Base-by-base conservation (phyloP, 345 rosid species). In the Gossypium turneri region DNA sequence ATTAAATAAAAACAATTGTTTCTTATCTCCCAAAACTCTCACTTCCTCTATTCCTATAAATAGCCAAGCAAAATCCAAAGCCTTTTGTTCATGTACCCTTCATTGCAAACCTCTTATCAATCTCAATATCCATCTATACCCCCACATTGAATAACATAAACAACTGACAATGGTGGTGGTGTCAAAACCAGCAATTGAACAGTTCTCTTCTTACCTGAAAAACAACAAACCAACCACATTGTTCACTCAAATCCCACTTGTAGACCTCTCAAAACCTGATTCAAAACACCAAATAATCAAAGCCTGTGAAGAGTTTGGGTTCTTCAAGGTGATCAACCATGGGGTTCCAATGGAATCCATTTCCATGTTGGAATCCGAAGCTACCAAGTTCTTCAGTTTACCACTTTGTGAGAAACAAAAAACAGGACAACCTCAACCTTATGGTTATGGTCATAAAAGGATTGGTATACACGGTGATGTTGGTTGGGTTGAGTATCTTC, bases 261-360 rank as follows among this genome's bases (percentile, higher is more conserved):
- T 86, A 6, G 89, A 86, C 78, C 77, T 86, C 29, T 79, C 84
- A 13, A 72, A 80, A 43, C 85, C 84, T 2, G 87, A 80, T 48
- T 75, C 84, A 38, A 86, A 86, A 67, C 75, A 77, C 65, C 69
- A 75, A 43, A 57, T 86, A 9, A 75, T 82, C 72, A 80, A 83
- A 70, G 89, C 89, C 20, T 86, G 89, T 64, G 86, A 84, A 74
- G 94, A 91, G 56, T 83, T 88, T 22, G 98, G 98, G 5, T 90
- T 90, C 86, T 90, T 93, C 85, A 91, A 90, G 76, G 86, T 93
- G 65, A 88, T 90, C 76, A 87, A 88, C 78, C 98, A 93, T 79
- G 95, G 92, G 7, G 86, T 93, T 73, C 83, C 91, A 57, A 43
- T 75, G 58, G 97, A 87, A 59, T 69, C 81, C 75, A 76, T 86